Conservation (phyloP, 306 rosid genomes). For the Crotalaria pallida region DNA sequence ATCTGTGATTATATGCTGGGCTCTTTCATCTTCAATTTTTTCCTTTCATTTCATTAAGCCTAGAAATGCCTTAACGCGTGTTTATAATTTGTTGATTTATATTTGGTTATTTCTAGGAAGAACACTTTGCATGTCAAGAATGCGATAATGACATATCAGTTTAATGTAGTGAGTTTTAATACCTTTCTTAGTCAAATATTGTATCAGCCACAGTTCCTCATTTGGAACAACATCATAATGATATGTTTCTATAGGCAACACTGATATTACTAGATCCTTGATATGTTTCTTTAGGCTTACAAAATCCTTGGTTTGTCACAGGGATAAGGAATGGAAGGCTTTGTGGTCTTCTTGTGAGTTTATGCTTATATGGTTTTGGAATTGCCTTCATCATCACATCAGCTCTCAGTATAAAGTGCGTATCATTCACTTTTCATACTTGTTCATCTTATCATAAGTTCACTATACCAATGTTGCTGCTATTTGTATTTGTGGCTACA, state of each 20-base stretch:
- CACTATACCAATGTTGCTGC: background rate
- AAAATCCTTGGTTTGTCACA: conserved; percentile 27
- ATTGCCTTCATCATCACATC: conserved; percentile 51
- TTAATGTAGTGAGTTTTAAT: background rate
- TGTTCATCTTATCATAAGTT: background rate
- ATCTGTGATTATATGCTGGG: too few species aligned
- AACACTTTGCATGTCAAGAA: too few species aligned
- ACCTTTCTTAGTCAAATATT: background rate
- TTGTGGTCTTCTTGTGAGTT: conserved; percentile 39
- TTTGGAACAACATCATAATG: background rate
- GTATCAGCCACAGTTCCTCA: background rate
- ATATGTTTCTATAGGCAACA: conserved; percentile 3
- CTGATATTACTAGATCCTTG: background rate
- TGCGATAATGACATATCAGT: too few species aligned
- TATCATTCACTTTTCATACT: background rate
- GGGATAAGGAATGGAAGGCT: conserved; percentile 30
- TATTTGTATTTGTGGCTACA: conserved; percentile 22
- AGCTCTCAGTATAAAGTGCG: conserved; percentile 48
- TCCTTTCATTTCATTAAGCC: background rate
- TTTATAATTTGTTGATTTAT: background rate
- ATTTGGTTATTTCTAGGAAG: background rate
- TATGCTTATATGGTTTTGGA: conserved; percentile 47
- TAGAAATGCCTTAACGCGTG: background rate
- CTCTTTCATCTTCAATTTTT: background rate
- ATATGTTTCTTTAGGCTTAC: too few species aligned